phyloP scores from a whole-genome alignment of 1,139 yeast genomes.

The Sugiyamaella xylanicola region DNA sequence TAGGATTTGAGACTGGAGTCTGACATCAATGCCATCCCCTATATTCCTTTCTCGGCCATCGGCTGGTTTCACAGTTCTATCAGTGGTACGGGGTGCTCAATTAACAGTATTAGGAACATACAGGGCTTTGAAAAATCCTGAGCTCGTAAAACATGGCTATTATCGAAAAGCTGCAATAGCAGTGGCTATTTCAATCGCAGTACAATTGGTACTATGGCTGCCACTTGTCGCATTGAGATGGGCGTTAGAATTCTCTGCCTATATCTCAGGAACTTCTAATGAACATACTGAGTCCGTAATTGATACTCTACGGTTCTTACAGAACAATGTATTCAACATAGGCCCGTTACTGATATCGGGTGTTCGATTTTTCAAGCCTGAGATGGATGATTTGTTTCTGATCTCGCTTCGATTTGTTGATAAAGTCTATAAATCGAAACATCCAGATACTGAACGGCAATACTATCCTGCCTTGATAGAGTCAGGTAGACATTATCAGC shows the following conservation, averaged over 20 bases:
- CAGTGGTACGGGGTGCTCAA: constrained; percentile 58
- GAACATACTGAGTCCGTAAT: constrained; percentile 30
- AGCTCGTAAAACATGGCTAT: constrained; percentile 42
- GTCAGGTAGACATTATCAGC: constrained; percentile 17
- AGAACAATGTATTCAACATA: constrained; percentile 47
- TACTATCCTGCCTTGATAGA: constrained; percentile 31
- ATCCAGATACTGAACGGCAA: constrained; percentile 42
- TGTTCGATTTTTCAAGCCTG: constrained; percentile 45
- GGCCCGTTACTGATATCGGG: constrained; percentile 50
- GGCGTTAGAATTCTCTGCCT: constrained; percentile 30
- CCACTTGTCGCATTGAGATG: constrained; percentile 38
- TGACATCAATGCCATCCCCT: constrained; percentile 58
- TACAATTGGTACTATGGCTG: constrained; percentile 46
- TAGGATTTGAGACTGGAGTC: too few species aligned
- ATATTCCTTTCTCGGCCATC: constrained; percentile 54
- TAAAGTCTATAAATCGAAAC: constrained; percentile 42
- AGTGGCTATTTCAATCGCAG: constrained; percentile 43
- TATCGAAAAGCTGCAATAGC: constrained; percentile 45
- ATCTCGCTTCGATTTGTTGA: constrained; percentile 50
- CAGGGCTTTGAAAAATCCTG: constrained; percentile 53
- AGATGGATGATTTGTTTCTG: constrained; percentile 46
- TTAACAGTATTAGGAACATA: constrained; percentile 54
- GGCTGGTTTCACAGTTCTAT: constrained; percentile 50
- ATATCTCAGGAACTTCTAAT: constrained; percentile 27
- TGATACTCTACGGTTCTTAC: constrained; percentile 42